phyloP scores from a whole-genome alignment of 1,284 basidiomycete genomes.

The Cryptococcus sp. region DNA sequence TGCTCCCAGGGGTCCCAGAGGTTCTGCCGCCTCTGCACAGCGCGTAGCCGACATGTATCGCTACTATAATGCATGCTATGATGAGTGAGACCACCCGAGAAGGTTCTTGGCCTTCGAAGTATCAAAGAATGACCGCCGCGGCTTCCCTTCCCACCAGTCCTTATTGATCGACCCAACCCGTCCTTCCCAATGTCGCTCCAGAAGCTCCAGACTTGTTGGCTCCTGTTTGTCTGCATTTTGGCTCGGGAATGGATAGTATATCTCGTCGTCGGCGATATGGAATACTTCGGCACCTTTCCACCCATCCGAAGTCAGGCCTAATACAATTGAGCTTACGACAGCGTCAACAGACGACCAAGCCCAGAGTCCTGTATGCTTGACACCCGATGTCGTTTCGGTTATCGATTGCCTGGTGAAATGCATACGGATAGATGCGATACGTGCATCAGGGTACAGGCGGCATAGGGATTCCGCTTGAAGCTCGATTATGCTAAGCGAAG shows the following conservation, averaged over 20 bases:
- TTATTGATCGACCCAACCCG: constrained; percentile 14
- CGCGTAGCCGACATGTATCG: no score
- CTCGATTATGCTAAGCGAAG: constrained; percentile 32
- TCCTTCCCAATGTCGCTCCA: constrained; percentile 31
- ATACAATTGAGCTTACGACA: constrained; percentile 36
- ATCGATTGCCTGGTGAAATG: constrained; percentile 32
- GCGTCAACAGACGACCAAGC: constrained; percentile 37
- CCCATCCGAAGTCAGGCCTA: constrained; percentile 35
- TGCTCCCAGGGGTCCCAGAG: no score
- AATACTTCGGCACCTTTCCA: constrained; percentile 22
- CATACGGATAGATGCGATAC: constrained; percentile 45
- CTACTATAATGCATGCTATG: neutral
- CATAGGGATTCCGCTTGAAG: constrained; percentile 42
- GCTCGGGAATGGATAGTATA: constrained; percentile 7
- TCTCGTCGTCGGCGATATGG: constrained; percentile 33
- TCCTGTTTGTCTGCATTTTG: constrained; percentile 1
- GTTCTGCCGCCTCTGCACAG: no score
- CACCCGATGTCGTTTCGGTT: constrained; percentile 15
- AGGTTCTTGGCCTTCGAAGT: constrained; percentile 41
- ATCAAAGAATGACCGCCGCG: constrained; percentile 36
- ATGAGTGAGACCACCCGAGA: constrained; percentile 44
- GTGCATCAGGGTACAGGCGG: constrained; percentile 35
- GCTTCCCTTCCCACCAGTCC: constrained; percentile 26
- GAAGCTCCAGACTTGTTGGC: constrained; percentile 13
- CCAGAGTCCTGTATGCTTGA: constrained; percentile 35